Base-by-base conservation (phyloP, 1,284 basidiomycete genomes). In the Boletus calvinii region DNA sequence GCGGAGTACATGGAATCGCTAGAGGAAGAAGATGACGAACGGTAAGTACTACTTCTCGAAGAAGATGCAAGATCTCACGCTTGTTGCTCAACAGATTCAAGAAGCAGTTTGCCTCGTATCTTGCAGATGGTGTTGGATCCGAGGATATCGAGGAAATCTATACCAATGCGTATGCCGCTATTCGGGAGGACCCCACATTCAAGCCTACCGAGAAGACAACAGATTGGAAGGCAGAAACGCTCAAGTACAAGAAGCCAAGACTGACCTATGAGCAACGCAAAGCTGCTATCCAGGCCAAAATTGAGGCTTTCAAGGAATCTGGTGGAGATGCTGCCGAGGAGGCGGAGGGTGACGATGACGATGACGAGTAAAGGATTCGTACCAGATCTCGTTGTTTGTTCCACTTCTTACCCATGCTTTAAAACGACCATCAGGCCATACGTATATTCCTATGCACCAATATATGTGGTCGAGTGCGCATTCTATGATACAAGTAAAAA, bases 1-100 rank as follows among this genome's bases (percentile, higher is more conserved):
- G 93, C 97, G 57, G 97, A 99, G 77, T 99, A 98, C 83, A 99
- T 99, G 97, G 94, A 99, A 79, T 90, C 87, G 47, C 80, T 99
- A 55, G 97, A 99, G 79, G 97, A 99, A 83, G 97, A 99, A 78
- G 97, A 99, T 72, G 97, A 98, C 70, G 96, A 98, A 77, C 83
- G 94, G 83, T 84, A 62, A 58, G 80, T 70, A 13, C 11, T 34
- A 18, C 4, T 11, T 15, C 4, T 34, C 10, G 20, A 6, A 40
- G 13, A 38, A 36, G 18, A 46, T 11, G 7, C 18, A 11, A 18
- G n/a, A 36, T 52, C 54, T 65, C 24, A 57, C 39, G 26, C 13
- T 41, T 44, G 31, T 15, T 38, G 22, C 17, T 20, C n/a, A 10
- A 35, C 41, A 92, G 91, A 67, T 98, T 98, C 85, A 98, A 98